A percentile compares a stretch with the other conserved stretches of the same genome.
Conservation (phyloP, 176 grass and related monocot species). For the Typha latifolia region DNA sequence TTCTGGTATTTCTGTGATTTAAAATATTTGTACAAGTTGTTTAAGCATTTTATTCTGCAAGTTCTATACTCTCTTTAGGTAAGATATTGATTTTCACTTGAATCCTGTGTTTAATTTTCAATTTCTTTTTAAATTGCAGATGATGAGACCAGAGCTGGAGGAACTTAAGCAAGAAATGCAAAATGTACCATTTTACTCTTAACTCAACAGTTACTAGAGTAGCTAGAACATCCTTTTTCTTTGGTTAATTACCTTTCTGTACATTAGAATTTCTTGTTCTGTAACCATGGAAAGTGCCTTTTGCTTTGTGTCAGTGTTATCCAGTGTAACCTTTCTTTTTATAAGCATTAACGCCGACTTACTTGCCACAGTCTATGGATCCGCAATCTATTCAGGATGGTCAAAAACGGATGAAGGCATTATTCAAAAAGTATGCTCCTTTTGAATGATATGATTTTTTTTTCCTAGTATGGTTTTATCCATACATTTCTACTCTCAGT, state of each 20-base stretch:
- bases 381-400: conserved; percentile 33
- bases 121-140: conserved; percentile 32
- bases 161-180: conserved; percentile 43
- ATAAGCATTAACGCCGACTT: neutral
- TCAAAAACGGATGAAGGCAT: conserved; percentile 37
- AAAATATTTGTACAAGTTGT: too few species aligned
- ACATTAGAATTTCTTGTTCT: neutral
- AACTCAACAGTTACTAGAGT: too few species aligned
- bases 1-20: too few species aligned
- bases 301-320: neutral
- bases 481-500: too few species aligned
- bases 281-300: neutral
- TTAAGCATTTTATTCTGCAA: too few species aligned
- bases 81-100: too few species aligned
- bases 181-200: conserved; percentile 47
- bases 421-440: conserved; percentile 59
- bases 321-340: neutral
- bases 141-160: conserved; percentile 66
- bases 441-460: conserved; percentile 1
- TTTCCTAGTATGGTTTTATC: neutral
- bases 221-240: too few species aligned
- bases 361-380: conserved; percentile 40
- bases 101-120: neutral
- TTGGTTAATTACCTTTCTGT: too few species aligned
- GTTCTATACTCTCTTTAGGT: too few species aligned